Evolutionary conservation across 345 rosid species (phyloP).

Genomic region (Arabidopsis suecica): DNA sequence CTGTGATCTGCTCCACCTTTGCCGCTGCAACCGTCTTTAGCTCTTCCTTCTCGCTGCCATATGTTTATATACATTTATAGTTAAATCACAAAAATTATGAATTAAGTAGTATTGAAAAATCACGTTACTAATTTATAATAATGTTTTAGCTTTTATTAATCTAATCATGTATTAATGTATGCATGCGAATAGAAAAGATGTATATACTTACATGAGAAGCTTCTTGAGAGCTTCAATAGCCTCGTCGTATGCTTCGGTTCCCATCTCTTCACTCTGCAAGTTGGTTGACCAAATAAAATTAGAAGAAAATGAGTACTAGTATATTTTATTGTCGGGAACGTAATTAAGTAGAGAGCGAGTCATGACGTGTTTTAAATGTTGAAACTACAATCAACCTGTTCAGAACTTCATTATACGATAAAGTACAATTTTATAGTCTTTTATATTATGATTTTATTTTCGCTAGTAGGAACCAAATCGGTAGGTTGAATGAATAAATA

Average conservation of each 20-base stretch:
- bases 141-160: neutral
- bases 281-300: conserved; percentile 25
- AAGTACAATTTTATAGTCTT: conserved; percentile 6
- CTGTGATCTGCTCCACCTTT: conserved; percentile 77
- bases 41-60: conserved; percentile 76
- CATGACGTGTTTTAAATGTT: conserved; percentile 21
- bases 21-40: conserved; percentile 76
- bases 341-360: conserved; percentile 17
- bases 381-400: conserved; percentile 41
- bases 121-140: neutral
- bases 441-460: neutral
- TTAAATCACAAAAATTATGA: neutral
- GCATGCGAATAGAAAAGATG: conserved; percentile 8
- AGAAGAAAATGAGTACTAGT: neutral
- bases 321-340: neutral
- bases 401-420: conserved; percentile 23
- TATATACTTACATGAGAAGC: conserved; percentile 61
- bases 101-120: neutral
- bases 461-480: conserved; percentile 29
- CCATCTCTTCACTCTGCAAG: conserved; percentile 82
- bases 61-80: neutral
- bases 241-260: conserved; percentile 69
- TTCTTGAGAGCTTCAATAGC: conserved; percentile 91
- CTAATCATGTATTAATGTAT: neutral
- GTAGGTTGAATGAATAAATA: conserved; percentile 40